Evolutionary conservation across 495 filamentous ascomycete genomes (phyloP).

Genomic region (Neurospora intermedia): DNA sequence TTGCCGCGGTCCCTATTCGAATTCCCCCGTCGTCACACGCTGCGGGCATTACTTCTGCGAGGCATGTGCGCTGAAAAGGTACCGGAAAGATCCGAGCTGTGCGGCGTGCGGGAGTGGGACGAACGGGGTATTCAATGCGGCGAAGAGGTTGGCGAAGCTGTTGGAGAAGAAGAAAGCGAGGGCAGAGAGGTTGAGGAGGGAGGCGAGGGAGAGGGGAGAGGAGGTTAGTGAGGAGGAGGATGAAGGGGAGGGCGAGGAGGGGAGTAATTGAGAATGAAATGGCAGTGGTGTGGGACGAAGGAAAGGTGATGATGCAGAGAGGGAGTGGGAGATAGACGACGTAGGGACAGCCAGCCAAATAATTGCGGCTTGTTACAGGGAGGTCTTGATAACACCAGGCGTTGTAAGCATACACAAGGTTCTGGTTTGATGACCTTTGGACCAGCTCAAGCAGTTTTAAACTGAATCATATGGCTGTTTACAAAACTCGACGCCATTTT

Average conservation of each 20-base stretch:
- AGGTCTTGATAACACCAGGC: not conserved
- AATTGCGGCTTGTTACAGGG: not conserved
- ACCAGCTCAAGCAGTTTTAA: not conserved
- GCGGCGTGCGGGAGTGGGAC: constrained; percentile 78
- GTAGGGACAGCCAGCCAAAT: not conserved
- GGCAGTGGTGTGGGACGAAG: too few species aligned
- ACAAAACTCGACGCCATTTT: not conserved
- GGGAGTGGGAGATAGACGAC: not conserved
- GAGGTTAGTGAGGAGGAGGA: constrained; percentile 58
- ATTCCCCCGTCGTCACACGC: constrained; percentile 68
- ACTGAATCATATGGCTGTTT: not conserved
- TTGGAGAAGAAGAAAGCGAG: constrained; percentile 74
- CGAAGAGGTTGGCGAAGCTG: constrained; percentile 71
- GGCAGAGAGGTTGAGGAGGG: constrained; percentile 53
- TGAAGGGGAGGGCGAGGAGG: constrained; percentile 14
- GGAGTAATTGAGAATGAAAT: not conserved
- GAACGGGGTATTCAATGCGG: constrained; percentile 79
- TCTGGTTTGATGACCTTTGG: not conserved
- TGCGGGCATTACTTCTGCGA: constrained; percentile 97
- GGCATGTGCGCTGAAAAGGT: constrained; percentile 71
- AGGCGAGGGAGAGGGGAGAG: constrained; percentile 61
- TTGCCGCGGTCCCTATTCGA: constrained; percentile 68
- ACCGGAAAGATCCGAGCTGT: constrained; percentile 68
- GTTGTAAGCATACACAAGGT: not conserved
- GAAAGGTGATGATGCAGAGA: not conserved